A percentile compares a stretch with the other conserved stretches of the same genome.
These are phyloP conservation scores for Mallotus repandus DNA, from an alignment of 441 rosid genomes.

Conservation along the genomic window DNA sequence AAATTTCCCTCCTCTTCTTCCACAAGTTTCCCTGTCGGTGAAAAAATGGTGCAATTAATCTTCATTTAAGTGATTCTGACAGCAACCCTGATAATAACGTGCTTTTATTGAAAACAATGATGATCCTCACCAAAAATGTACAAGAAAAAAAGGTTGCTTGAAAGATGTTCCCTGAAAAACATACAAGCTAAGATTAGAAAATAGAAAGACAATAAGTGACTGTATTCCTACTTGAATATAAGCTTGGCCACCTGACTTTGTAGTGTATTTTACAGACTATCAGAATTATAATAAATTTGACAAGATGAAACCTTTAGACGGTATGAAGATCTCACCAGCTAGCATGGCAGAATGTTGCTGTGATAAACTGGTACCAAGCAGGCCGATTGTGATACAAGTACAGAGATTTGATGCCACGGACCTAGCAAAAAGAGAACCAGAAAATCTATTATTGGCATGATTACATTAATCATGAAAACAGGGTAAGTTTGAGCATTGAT, in stretches of 20 bases:
- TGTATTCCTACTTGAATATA: not conserved
- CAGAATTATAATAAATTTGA: not conserved
- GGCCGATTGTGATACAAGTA: constrained; percentile 82
- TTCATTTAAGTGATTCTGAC: constrained; percentile 19
- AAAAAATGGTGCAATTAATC: constrained; percentile 14
- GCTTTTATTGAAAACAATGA: constrained; percentile 11
- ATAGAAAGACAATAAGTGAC: not conserved
- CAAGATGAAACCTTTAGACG: constrained; percentile 3
- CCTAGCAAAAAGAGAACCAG: constrained; percentile 31
- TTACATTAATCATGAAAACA: too few relatives aligned
- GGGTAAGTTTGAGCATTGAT: too few relatives aligned
- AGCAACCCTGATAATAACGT: constrained; percentile 14
- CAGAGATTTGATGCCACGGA: constrained; percentile 53
- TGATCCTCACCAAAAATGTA: constrained; percentile 78
- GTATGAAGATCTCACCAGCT: constrained; percentile 56
- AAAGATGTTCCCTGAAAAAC: constrained; percentile 77
- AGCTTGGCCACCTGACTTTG: not conserved
- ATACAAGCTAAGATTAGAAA: constrained; percentile 16
- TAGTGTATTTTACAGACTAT: not conserved
- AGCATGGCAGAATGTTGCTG: constrained; percentile 91
- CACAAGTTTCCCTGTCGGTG: constrained; percentile 71
- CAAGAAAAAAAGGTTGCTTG: constrained; percentile 93
- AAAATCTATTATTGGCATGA: not conserved
- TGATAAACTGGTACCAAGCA: constrained; percentile 84
- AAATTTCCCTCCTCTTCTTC: constrained; percentile 92